phyloP scores from a whole-genome alignment of 2,329 filamentous ascomycete species.

The Trichoderma koningii region DNA sequence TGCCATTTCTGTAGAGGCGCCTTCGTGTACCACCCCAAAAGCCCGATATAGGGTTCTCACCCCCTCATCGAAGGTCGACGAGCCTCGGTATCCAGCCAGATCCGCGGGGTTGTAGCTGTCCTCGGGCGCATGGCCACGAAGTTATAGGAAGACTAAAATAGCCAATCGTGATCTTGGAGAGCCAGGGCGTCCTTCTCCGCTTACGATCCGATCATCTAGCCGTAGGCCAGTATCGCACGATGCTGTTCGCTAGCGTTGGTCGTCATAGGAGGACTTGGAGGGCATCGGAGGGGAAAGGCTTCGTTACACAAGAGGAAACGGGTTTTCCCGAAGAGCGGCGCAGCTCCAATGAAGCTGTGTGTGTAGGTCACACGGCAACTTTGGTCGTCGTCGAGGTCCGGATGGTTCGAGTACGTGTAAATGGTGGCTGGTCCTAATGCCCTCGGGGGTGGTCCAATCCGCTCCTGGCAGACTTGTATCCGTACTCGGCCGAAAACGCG shows the following conservation, averaged over 20 bases:
- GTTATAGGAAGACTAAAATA: neutral
- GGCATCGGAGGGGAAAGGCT: constrained; percentile 3
- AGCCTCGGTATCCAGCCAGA: neutral
- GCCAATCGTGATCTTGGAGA: too few relatives aligned
- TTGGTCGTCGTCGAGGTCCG: neutral
- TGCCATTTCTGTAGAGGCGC: neutral
- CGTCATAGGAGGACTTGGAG: constrained; percentile 8
- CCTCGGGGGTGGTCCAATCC: constrained; percentile 1
- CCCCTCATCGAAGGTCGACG: neutral
- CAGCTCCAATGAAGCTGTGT: neutral
- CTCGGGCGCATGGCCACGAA: neutral
- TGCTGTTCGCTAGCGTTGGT: constrained; percentile 1
- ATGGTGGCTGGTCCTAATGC: neutral
- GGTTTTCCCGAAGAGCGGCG: neutral
- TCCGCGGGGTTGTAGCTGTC: constrained; percentile 2
- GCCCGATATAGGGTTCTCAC: neutral
- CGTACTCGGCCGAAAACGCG: neutral
- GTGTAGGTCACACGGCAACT: neutral
- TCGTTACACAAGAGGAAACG: neutral
- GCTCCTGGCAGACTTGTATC: neutral
- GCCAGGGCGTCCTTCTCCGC: neutral
- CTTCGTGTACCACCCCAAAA: neutral
- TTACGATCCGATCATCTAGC: neutral
- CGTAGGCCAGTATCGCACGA: neutral
- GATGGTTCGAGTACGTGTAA: neutral